These are phyloP conservation scores for Copromyces sp. DNA, from an alignment of 495 filamentous ascomycete genomes.

Conservation along the genomic window DNA sequence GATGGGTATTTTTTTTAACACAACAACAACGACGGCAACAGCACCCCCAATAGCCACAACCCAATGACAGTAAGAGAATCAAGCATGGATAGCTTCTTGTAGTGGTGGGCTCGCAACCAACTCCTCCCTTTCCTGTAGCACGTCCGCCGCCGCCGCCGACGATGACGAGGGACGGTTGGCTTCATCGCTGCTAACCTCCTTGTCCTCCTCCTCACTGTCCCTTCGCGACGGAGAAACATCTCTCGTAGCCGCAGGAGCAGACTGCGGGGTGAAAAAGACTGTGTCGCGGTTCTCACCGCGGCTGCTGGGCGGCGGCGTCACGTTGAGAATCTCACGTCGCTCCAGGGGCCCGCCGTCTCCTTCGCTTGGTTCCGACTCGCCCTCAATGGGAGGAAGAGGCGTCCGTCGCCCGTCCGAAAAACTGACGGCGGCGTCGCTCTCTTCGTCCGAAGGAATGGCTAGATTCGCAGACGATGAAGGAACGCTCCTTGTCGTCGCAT, in stretches of 20 bases:
- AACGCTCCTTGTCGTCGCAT: conserved; percentile 15
- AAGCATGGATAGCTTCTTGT: conserved; percentile 28
- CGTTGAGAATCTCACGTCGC: conserved; percentile 6
- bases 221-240: conserved; percentile 4
- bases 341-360: neutral
- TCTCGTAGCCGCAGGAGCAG: conserved; percentile 23
- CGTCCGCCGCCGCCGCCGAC: neutral
- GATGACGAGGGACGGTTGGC: neutral
- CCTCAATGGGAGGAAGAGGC: conserved; percentile 41
- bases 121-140: conserved; percentile 16
- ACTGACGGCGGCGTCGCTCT: conserved; percentile 46
- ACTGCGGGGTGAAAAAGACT: conserved; percentile 35
- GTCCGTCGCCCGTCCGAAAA: conserved; percentile 46
- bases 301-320: conserved; percentile 17
- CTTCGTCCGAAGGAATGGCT: conserved; percentile 39
- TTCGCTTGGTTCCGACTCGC: conserved; percentile 21
- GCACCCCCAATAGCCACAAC: neutral
- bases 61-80: conserved; percentile 2
- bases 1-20: neutral
- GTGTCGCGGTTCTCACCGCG: conserved; percentile 20
- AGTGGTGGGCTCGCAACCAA: conserved; percentile 28
- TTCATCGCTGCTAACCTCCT: conserved; percentile 4
- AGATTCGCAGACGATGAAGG: conserved; percentile 14
- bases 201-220: conserved; percentile 10
- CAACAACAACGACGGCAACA: neutral